Evolutionary conservation across 805 yeast species (phyloP).

Genomic region (Ogataea pini): DNA sequence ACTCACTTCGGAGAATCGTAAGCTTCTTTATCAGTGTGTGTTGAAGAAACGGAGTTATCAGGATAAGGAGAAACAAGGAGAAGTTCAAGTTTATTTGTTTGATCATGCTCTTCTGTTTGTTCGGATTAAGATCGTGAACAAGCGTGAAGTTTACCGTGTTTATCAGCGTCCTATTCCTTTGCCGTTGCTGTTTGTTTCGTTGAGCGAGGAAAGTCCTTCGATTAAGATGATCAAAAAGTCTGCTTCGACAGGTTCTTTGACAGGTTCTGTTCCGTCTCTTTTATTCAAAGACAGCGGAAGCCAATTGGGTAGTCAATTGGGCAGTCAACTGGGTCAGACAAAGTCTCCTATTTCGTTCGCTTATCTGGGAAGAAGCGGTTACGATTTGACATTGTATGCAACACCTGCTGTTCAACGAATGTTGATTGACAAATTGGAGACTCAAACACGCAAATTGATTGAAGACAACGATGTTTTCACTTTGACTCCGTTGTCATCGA

Average conservation of each 20-base stretch:
- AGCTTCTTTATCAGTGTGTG: slow-evolving; percentile 75
- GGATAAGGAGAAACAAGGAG: slow-evolving; percentile 71
- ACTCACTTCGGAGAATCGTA: slow-evolving; percentile 77
- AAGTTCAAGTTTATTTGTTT: slow-evolving; percentile 80
- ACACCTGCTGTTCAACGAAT: slow-evolving; percentile 72
- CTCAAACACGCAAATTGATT: slow-evolving; percentile 74
- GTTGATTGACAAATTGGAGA: slow-evolving; percentile 73
- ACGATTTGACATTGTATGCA: slow-evolving; percentile 53
- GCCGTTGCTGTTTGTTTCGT: slow-evolving; percentile 70
- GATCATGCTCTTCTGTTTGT: slow-evolving; percentile 88
- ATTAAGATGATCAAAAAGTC: slow-evolving; percentile 46
- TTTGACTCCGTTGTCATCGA: slow-evolving; percentile 68
- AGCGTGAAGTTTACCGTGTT: slow-evolving; percentile 88
- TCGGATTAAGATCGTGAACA: slow-evolving; percentile 81
- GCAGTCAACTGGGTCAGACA: background rate
- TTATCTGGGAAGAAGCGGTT: slow-evolving; percentile 55
- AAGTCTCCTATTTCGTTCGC: slow-evolving; percentile 53
- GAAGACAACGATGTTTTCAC: slow-evolving; percentile 79
- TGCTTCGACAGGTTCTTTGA: slow-evolving; percentile 36
- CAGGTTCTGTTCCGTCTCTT: slow-evolving; percentile 34
- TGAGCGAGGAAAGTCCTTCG: slow-evolving; percentile 77
- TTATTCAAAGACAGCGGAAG: slow-evolving; percentile 24
- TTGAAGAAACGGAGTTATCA: slow-evolving; percentile 68
- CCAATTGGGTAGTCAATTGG: background rate
- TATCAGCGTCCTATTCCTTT: slow-evolving; percentile 86